Conservation (phyloP, 169 alveolate genomes). For the Cryptosporidium canis region DNA sequence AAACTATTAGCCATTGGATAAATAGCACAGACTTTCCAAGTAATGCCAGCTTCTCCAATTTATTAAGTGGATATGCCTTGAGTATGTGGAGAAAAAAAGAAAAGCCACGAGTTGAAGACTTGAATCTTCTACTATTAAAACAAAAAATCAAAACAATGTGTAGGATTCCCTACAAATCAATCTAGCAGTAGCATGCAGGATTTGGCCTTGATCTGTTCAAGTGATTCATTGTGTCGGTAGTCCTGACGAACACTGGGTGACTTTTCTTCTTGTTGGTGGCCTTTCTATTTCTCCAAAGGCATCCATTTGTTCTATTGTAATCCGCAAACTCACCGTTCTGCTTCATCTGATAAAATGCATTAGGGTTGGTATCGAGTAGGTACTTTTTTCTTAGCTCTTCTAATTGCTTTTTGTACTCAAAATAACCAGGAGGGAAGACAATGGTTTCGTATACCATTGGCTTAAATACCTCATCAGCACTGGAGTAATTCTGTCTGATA, state of each 20-base stretch:
- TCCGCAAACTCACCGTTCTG: constrained; percentile 17
- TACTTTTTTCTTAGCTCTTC: constrained; percentile 50
- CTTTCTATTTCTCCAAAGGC: constrained; percentile 11
- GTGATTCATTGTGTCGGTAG: constrained; percentile 48
- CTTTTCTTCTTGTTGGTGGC: background rate
- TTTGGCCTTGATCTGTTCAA: constrained; percentile 40
- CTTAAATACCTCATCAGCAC: constrained; percentile 54
- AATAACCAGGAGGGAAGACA: constrained; percentile 65
- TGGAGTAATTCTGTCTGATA: constrained; percentile 27
- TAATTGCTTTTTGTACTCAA: constrained; percentile 55
- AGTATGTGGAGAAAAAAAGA: background rate
- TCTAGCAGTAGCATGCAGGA: constrained; percentile 59
- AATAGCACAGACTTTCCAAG: too few relatives aligned
- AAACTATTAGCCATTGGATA: too few relatives aligned
- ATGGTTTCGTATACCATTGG: constrained; percentile 68
- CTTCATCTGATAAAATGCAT: constrained; percentile 50
- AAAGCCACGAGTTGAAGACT: background rate
- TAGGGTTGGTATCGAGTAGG: constrained; percentile 23
- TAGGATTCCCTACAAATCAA: background rate
- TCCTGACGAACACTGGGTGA: constrained; percentile 38
- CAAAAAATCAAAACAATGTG: background rate
- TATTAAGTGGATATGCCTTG: background rate
- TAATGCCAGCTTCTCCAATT: too few relatives aligned
- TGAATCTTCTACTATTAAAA: background rate
- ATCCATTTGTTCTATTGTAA: background rate